Percentiles rank a stretch among this genome's conserved stretches.
Evolutionary conservation across 805 yeast genomes (phyloP).

Genomic region (Candida stauntonica): DNA sequence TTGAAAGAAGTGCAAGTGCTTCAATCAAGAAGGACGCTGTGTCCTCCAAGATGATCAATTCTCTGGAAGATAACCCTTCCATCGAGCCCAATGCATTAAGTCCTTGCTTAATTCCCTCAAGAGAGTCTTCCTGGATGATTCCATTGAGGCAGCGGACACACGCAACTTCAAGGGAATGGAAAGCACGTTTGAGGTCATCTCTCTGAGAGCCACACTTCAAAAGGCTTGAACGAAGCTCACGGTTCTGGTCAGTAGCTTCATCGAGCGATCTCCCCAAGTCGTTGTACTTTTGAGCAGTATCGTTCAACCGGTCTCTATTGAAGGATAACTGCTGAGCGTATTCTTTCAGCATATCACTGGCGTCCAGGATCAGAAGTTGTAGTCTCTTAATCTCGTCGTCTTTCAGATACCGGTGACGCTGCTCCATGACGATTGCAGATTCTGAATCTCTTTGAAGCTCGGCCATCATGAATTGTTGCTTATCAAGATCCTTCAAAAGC

Average conservation of each 20-base stretch:
- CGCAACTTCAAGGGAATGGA: slow-evolving; percentile 13
- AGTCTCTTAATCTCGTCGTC: slow-evolving; percentile 4
- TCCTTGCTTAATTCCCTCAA: slow-evolving; percentile 11
- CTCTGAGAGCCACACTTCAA: slow-evolving; percentile 9
- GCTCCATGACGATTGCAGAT: neutral
- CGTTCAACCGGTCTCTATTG: slow-evolving; percentile 10
- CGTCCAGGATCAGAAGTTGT: slow-evolving; percentile 5
- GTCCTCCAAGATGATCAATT: slow-evolving; percentile 8
- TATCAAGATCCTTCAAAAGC: slow-evolving; percentile 1
- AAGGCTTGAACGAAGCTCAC: slow-evolving; percentile 8
- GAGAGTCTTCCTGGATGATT: slow-evolving; percentile 12
- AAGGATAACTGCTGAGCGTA: slow-evolving; percentile 7
- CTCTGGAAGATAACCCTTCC: slow-evolving; percentile 5
- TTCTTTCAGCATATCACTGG: slow-evolving; percentile 9
- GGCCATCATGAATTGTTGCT: neutral
- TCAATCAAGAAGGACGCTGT: slow-evolving; percentile 10
- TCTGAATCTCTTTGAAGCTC: slow-evolving; percentile 2
- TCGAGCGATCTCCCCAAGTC: slow-evolving; percentile 6
- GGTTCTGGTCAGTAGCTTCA: slow-evolving; percentile 5
- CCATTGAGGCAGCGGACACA: slow-evolving; percentile 16
- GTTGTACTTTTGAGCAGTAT: slow-evolving; percentile 8
- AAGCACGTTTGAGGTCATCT: slow-evolving; percentile 9
- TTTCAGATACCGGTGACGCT: neutral
- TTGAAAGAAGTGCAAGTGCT: slow-evolving; percentile 11
- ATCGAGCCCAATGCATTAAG: slow-evolving; percentile 5